Conservation (phyloP, 2,329 filamentous ascomycete genomes). For the Dactylellina cionopaga region DNA sequence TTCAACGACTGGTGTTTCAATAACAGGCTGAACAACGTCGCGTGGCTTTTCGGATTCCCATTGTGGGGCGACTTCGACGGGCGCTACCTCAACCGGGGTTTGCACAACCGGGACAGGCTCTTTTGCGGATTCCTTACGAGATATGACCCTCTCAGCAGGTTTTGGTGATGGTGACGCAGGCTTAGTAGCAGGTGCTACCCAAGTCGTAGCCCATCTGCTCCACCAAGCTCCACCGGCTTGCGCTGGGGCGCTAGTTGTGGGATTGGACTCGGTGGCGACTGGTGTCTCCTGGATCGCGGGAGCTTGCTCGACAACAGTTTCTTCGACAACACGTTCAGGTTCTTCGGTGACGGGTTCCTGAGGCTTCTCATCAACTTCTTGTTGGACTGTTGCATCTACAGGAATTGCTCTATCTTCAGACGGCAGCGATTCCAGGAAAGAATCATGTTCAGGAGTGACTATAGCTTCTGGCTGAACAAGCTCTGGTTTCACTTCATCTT, state of each 20-base stretch:
- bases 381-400: neutral
- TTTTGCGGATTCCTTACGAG: neutral
- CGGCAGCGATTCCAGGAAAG: neutral
- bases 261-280: neutral
- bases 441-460: neutral
- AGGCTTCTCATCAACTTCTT: neutral
- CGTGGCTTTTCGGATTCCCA: neutral
- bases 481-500: neutral
- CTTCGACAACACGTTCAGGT: too few relatives aligned
- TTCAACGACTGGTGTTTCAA: neutral
- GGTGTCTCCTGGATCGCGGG: neutral
- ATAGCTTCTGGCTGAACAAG: neutral
- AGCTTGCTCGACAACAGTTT: neutral
- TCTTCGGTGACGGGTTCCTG: too few relatives aligned
- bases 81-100: too few relatives aligned
- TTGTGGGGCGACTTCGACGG: neutral
- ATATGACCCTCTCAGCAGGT: neutral
- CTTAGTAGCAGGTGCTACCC: conserved; percentile 12
- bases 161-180: neutral
- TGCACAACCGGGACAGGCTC: neutral
- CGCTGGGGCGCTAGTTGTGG: neutral
- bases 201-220: conserved; percentile 39
- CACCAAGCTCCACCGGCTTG: conserved; percentile 29
- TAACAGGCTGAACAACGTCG: neutral
- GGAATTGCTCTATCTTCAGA: neutral